Conservation (phyloP, 768 basidiomycete species). For the Hemileccinum impolitum region DNA sequence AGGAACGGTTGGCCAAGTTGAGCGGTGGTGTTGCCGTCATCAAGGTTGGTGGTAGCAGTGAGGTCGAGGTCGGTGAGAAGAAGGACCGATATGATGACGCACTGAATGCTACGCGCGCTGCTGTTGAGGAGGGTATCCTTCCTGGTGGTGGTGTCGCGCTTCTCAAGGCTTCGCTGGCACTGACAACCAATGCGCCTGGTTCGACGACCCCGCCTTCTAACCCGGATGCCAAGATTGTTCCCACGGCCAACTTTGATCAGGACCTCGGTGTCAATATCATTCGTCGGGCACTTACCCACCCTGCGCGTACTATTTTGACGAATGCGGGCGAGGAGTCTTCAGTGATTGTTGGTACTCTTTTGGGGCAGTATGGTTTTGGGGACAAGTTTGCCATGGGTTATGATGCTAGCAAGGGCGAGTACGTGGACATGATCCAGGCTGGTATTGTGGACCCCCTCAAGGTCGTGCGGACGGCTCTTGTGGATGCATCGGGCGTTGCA, state of each 20-base stretch:
- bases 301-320: constrained; percentile 82
- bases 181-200: constrained; percentile 52
- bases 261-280: constrained; percentile 94
- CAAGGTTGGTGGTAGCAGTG: constrained; percentile 90
- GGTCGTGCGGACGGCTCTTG: constrained; percentile 90
- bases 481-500: constrained; percentile 93
- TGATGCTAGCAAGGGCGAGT: constrained; percentile 89
- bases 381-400: constrained; percentile 89
- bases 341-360: constrained; percentile 87
- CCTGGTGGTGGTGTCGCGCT: constrained; percentile 95
- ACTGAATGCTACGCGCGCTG: constrained; percentile 95
- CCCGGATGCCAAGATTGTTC: constrained; percentile 62
- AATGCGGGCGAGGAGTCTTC: constrained; percentile 95
- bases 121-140: constrained; percentile 97
- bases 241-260: constrained; percentile 93
- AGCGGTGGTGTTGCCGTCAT: constrained; percentile 97
- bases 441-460: constrained; percentile 97
- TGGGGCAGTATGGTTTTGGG: constrained; percentile 59
- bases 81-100: constrained; percentile 98
- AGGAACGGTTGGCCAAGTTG: constrained; percentile 95
- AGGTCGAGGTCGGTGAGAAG: constrained; percentile 99
- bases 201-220: constrained; percentile 45
- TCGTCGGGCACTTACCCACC: constrained; percentile 77
- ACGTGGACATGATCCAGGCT: constrained; percentile 89
- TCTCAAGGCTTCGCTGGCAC: constrained; percentile 76